Percentiles rank a stretch among this genome's conserved stretches.
Evolutionary conservation across 2,329 filamentous ascomycete species (phyloP).

Genomic region (Herpotrichia juniperi): DNA sequence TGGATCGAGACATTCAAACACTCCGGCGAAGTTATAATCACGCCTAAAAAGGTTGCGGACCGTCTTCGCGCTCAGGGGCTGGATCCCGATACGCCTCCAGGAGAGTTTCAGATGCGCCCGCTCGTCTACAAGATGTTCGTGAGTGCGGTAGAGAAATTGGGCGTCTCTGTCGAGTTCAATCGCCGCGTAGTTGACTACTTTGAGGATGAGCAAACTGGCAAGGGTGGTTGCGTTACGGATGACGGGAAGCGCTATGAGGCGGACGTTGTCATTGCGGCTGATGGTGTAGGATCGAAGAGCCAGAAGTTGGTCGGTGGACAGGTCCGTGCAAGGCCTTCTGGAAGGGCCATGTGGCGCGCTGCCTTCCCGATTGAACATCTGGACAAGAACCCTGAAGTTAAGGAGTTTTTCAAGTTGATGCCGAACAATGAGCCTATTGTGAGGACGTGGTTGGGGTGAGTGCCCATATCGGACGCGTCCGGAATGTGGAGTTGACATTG

Average conservation of each 20-base stretch:
- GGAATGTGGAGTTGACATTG: conserved; percentile 10
- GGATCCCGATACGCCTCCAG: conserved; percentile 57
- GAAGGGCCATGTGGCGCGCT: conserved; percentile 49
- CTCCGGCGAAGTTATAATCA: conserved; percentile 56
- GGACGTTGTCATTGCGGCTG: conserved; percentile 48
- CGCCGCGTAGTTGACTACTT: conserved; percentile 52
- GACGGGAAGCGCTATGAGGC: conserved; percentile 51
- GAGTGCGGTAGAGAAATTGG: conserved; percentile 53
- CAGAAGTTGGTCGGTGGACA: conserved; percentile 53
- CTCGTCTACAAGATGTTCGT: conserved; percentile 63
- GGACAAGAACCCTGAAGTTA: conserved; percentile 53
- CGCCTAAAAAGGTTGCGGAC: conserved; percentile 57
- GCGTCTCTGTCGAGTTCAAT: conserved; percentile 51
- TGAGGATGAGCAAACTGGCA: conserved; percentile 48
- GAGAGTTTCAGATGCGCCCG: conserved; percentile 62
- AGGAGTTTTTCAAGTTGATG: conserved; percentile 55
- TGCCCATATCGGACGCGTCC: neutral
- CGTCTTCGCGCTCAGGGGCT: conserved; percentile 54
- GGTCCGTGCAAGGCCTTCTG: conserved; percentile 48
- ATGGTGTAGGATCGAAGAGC: conserved; percentile 53
- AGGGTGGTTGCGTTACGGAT: conserved; percentile 43
- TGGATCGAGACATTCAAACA: conserved; percentile 65
- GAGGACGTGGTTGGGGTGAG: conserved; percentile 51
- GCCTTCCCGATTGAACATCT: conserved; percentile 51
- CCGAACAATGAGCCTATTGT: conserved; percentile 51